Conservation (phyloP, 805 yeast species). For the Cyberlindnera meyerae region DNA sequence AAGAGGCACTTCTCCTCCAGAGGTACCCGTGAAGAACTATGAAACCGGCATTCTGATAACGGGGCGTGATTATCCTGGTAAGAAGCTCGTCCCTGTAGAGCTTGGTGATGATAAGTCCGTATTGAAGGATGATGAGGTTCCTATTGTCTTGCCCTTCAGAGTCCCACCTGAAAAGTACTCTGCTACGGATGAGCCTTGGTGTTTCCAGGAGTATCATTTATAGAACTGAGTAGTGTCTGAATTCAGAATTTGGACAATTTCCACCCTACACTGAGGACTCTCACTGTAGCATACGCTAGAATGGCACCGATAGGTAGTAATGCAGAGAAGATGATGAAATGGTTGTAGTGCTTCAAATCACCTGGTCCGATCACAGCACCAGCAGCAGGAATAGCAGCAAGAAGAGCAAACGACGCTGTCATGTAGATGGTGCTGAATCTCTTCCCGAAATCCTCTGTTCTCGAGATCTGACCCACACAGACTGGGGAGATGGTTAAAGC, state of each 20-base stretch:
- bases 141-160: conserved; percentile 47
- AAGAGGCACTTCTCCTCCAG: conserved; percentile 1
- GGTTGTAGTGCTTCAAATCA: conserved; percentile 8
- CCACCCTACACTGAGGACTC: conserved; percentile 12
- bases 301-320: conserved; percentile 7
- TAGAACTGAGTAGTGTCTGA: not conserved
- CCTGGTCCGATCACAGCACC: conserved; percentile 40
- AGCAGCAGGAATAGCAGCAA: conserved; percentile 45
- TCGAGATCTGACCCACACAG: conserved; percentile 53
- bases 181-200: conserved; percentile 46
- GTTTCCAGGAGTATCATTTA: conserved; percentile 5
- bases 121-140: conserved; percentile 12
- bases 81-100: conserved; percentile 39
- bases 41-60: conserved; percentile 52
- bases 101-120: conserved; percentile 34
- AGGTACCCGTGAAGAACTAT: conserved; percentile 36
- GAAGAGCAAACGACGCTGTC: conserved; percentile 46
- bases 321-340: conserved; percentile 9
- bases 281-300: conserved; percentile 1
- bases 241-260: conserved; percentile 11
- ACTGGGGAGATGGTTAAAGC: conserved; percentile 52
- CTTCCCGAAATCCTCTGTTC: conserved; percentile 47
- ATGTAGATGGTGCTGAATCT: conserved; percentile 54
- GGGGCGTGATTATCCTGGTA: conserved; percentile 22
- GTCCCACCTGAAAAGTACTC: conserved; percentile 44